Evolutionary conservation across 257 asterid species (phyloP).

Genomic region (Solanum stenotomum): DNA sequence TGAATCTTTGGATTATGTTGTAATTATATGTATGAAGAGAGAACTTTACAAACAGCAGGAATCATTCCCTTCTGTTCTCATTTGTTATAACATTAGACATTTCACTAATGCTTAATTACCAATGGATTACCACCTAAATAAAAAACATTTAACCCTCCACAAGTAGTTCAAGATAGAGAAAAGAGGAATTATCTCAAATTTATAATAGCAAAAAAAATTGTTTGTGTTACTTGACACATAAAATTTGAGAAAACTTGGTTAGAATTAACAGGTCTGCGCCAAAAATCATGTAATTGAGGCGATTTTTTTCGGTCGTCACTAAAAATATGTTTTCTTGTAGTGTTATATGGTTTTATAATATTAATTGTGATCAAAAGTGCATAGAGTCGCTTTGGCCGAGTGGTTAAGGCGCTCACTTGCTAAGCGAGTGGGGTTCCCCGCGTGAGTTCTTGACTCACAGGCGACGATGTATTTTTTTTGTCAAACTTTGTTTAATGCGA

Average conservation of each 20-base stretch:
- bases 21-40: neutral
- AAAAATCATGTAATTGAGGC: no score
- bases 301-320: no score
- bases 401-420: slow-evolving; percentile 62
- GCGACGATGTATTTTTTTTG: no score
- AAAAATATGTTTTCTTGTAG: no score
- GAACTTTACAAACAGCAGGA: neutral
- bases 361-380: no score
- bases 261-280: neutral
- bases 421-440: slow-evolving; percentile 43
- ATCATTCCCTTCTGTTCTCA: neutral
- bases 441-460: no score
- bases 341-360: no score
- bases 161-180: neutral
- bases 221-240: neutral
- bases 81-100: neutral
- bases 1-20: neutral
- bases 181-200: neutral
- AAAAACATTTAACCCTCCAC: neutral
- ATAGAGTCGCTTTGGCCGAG: slow-evolving; percentile 62
- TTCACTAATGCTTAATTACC: neutral
- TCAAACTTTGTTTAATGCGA: no score
- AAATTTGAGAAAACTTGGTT: neutral
- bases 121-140: neutral
- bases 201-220: neutral